Evolutionary conservation across 768 basidiomycete species (phyloP).

Genomic region (Chalciporus piperatus): DNA sequence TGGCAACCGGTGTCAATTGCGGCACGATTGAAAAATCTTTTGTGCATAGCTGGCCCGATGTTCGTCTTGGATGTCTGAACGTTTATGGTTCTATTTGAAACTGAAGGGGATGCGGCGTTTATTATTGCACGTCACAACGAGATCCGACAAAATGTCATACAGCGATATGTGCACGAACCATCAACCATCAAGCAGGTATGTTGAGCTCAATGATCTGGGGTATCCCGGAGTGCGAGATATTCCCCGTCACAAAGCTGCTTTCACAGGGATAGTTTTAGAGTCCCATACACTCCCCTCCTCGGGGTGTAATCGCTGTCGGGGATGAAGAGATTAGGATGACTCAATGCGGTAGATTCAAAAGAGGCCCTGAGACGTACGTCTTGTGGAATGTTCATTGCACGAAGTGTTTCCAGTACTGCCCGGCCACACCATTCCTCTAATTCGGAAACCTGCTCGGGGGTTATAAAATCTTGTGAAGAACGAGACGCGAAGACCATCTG

Average conservation of each 20-base stretch:
- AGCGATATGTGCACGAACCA: neutral
- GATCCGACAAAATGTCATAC: neutral
- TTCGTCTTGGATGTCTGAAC: neutral
- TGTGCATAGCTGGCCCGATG: neutral
- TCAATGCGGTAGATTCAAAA: neutral
- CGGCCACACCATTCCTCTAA: slow-evolving; percentile 61
- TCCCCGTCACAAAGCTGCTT: slow-evolving; percentile 9
- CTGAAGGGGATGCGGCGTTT: slow-evolving; percentile 24
- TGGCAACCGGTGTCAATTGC: neutral
- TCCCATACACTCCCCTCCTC: slow-evolving; percentile 61
- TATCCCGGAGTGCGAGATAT: neutral
- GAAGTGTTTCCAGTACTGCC: slow-evolving; percentile 59
- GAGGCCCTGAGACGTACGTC: slow-evolving; percentile 39
- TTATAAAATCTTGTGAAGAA: slow-evolving; percentile 69
- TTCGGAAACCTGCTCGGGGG: slow-evolving; percentile 57
- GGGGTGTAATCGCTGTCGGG: slow-evolving; percentile 48
- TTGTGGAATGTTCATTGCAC: slow-evolving; percentile 42
- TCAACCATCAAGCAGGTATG: too few relatives aligned
- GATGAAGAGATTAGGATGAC: slow-evolving; percentile 8
- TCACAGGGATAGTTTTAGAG: neutral
- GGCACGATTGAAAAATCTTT: neutral
- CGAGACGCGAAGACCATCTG: slow-evolving; percentile 85
- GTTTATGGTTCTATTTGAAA: slow-evolving; percentile 10
- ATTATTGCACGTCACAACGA: slow-evolving; percentile 9
- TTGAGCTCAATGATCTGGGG: neutral